Percentiles rank a stretch among this genome's conserved stretches.
Conservation (phyloP, 805 yeast species). For the Candida sphagnicola region DNA sequence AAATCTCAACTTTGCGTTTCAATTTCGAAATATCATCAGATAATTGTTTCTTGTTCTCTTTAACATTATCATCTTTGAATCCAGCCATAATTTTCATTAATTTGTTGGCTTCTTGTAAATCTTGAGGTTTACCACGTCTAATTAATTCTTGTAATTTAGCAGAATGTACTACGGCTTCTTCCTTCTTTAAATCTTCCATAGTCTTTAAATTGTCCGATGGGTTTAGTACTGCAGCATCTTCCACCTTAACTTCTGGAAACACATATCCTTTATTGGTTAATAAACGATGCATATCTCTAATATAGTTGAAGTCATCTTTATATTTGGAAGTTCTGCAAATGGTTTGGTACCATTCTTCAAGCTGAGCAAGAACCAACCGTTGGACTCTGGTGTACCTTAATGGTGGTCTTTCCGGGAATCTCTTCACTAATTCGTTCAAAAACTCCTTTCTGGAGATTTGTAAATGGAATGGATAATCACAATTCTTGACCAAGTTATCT, state of each 20-base stretch:
- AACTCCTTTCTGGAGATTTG: slow-evolving; percentile 95
- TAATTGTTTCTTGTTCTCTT: slow-evolving; percentile 72
- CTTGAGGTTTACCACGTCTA: slow-evolving; percentile 93
- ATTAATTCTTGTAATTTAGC: slow-evolving; percentile 95
- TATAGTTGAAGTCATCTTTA: slow-evolving; percentile 86
- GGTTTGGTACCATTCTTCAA: slow-evolving; percentile 97
- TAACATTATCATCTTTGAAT: slow-evolving; percentile 76
- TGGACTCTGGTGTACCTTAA: slow-evolving; percentile 79
- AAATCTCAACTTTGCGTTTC: slow-evolving; percentile 78
- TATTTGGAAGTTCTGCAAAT: slow-evolving; percentile 85
- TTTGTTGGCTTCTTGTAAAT: slow-evolving; percentile 92
- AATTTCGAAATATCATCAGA: slow-evolving; percentile 81
- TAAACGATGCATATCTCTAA: slow-evolving; percentile 93
- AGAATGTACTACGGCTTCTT: slow-evolving; percentile 86
- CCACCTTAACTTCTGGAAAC: slow-evolving; percentile 87
- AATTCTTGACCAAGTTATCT: slow-evolving; percentile 91
- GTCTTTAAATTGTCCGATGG: slow-evolving; percentile 86
- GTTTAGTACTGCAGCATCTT: slow-evolving; percentile 89
- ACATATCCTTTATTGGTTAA: slow-evolving; percentile 85
- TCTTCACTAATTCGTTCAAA: slow-evolving; percentile 84
- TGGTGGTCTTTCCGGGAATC: slow-evolving; percentile 95
- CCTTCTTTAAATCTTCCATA: slow-evolving; percentile 85
- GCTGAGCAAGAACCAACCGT: slow-evolving; percentile 77
- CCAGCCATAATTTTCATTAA: slow-evolving; percentile 99
- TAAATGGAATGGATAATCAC: slow-evolving; percentile 95